These are phyloP conservation scores for Physcomitrium patens DNA, from an alignment of 225 moss, liverwort and hornwort genomes.

Conservation along the genomic window DNA sequence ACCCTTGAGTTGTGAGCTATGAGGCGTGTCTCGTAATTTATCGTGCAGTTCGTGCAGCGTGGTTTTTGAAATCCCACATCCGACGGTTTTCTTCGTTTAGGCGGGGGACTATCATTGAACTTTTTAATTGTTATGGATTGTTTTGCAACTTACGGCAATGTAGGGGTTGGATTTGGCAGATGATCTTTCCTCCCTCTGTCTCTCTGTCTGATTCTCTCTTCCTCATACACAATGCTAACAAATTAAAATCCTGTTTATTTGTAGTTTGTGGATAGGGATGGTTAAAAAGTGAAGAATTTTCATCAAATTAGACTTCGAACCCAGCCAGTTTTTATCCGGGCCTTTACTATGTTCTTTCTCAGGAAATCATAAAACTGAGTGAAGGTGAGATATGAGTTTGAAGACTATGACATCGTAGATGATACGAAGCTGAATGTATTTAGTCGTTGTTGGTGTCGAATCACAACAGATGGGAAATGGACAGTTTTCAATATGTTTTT, in stretches of 20 bases:
- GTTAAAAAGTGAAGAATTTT: too few relatives aligned
- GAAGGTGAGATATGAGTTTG: neutral
- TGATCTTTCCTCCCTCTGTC: neutral
- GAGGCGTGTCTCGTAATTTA: too few relatives aligned
- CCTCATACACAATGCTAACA: neutral
- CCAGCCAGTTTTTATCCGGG: neutral
- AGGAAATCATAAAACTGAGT: neutral
- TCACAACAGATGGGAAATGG: neutral
- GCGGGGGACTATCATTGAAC: neutral
- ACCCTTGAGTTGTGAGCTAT: too few relatives aligned
- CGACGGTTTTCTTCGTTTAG: neutral
- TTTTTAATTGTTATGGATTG: neutral
- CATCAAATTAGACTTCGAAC: neutral
- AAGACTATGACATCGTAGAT: neutral
- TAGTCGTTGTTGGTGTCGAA: neutral
- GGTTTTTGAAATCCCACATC: neutral
- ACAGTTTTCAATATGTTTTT: neutral
- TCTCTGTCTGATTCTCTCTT: neutral
- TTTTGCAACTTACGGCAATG: neutral
- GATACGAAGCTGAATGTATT: constrained; percentile 12
- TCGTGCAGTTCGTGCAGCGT: too few relatives aligned
- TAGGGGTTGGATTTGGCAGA: neutral
- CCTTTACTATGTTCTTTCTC: neutral
- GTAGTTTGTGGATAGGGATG: too few relatives aligned
- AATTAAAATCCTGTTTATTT: neutral